Percentiles rank a stretch among this genome's conserved stretches.
These are phyloP conservation scores for Termitomyces sp. DNA, from an alignment of 768 basidiomycete species.

Conservation along the genomic window DNA sequence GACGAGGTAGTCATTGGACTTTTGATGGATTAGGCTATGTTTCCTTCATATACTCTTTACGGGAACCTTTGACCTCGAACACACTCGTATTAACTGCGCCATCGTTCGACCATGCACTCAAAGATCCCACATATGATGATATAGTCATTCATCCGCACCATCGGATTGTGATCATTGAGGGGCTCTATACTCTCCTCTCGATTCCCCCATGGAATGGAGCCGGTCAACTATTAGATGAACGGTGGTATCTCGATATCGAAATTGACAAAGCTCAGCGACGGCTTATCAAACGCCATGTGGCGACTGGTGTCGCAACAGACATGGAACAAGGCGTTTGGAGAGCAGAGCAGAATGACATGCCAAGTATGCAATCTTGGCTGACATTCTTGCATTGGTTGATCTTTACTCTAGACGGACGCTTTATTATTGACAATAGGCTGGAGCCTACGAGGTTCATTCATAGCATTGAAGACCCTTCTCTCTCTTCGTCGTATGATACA, in stretches of 20 bases:
- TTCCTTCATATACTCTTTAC: slow-evolving; percentile 55
- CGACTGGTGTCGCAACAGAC: slow-evolving; percentile 66
- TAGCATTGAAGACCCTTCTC: slow-evolving; percentile 17
- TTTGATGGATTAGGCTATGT: slow-evolving; percentile 77
- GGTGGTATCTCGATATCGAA: slow-evolving; percentile 68
- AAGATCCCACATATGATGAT: slow-evolving; percentile 70
- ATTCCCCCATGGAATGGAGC: slow-evolving; percentile 68
- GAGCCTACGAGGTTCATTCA: slow-evolving; percentile 37
- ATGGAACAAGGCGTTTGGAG: slow-evolving; percentile 61
- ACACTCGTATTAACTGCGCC: slow-evolving; percentile 53
- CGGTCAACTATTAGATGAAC: slow-evolving; percentile 62
- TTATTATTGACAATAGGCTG: slow-evolving; percentile 38
- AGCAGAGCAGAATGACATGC: slow-evolving; percentile 72
- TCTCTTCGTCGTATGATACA: neutral
- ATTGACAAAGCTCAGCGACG: slow-evolving; percentile 48
- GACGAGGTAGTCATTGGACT: slow-evolving; percentile 88
- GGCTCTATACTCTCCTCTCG: slow-evolving; percentile 80
- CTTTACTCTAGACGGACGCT: slow-evolving; percentile 34
- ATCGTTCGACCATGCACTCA: slow-evolving; percentile 81
- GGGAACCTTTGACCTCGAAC: slow-evolving; percentile 23
- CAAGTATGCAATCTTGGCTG: slow-evolving; percentile 40
- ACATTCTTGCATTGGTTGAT: neutral
- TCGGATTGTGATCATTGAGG: slow-evolving; percentile 83
- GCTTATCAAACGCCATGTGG: slow-evolving; percentile 68
- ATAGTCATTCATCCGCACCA: slow-evolving; percentile 55